Evolutionary conservation across 2,329 filamentous ascomycete species (phyloP).

Genomic region (Aschersonia sp.): DNA sequence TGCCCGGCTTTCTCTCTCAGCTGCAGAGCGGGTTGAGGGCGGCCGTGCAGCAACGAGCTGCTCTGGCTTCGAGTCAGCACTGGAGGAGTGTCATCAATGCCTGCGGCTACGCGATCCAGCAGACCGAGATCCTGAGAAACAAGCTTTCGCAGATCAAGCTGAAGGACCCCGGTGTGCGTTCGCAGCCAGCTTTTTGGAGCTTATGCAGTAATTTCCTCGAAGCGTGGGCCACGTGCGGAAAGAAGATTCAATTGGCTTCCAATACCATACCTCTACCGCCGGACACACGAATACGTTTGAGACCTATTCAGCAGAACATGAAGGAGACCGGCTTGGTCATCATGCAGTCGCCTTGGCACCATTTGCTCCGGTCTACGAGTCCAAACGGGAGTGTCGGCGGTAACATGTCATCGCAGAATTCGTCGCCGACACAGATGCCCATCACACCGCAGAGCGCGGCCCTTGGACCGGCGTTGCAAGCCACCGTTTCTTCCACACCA

Average conservation of each 20-base stretch:
- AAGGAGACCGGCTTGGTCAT: conserved; percentile 69
- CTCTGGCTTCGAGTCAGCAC: conserved; percentile 44
- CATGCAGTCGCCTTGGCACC: conserved; percentile 41
- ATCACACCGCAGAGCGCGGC: conserved; percentile 85
- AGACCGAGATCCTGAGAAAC: conserved; percentile 57
- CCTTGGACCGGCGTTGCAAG: conserved; percentile 77
- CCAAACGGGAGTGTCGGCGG: conserved; percentile 7
- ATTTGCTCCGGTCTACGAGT: conserved; percentile 17
- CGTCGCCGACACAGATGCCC: conserved; percentile 31
- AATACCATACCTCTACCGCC: conserved; percentile 38
- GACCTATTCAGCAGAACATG: conserved; percentile 68
- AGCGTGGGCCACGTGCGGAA: conserved; percentile 53
- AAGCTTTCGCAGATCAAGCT: conserved; percentile 69
- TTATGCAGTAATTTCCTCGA: conserved; percentile 63
- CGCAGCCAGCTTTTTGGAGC: conserved; percentile 46
- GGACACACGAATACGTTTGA: conserved; percentile 60
- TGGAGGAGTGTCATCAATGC: conserved; percentile 61
- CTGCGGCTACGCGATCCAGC: conserved; percentile 55
- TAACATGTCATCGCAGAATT: conserved; percentile 10
- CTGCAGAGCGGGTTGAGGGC: conserved; percentile 49
- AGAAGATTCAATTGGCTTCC: conserved; percentile 40
- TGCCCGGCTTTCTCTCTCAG: conserved; percentile 56
- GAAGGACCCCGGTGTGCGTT: conserved; percentile 65
- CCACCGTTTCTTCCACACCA: conserved; percentile 65
- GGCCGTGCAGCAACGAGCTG: conserved; percentile 43